phyloP scores from a whole-genome alignment of 306 rosid species.

The Lupinus albus region DNA sequence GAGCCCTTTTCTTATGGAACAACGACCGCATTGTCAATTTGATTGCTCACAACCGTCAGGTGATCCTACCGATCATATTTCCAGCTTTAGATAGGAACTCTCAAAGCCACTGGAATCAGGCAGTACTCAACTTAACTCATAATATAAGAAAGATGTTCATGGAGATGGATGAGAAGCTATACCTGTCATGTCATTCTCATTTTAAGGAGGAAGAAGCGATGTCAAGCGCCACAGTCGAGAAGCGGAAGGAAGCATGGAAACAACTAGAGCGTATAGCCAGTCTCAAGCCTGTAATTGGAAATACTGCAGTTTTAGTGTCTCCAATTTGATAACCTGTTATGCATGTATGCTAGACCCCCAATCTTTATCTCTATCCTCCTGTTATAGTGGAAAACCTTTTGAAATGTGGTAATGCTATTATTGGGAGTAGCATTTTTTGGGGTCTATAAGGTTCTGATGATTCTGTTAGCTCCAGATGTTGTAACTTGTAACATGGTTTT shows the following conservation, averaged over 20 bases:
- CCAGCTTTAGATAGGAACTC: conserved; percentile 82
- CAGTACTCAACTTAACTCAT: conserved; percentile 76
- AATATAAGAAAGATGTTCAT: conserved; percentile 81
- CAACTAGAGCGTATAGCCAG: conserved; percentile 72
- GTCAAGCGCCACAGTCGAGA: conserved; percentile 49
- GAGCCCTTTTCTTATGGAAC: conserved; percentile 96
- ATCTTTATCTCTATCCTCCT: conserved; percentile 37
- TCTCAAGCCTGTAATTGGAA: conserved; percentile 74
- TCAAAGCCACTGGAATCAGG: conserved; percentile 87
- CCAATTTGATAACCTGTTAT: conserved; percentile 50
- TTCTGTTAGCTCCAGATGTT: conserved; percentile 48
- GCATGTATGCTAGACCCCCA: conserved; percentile 41
- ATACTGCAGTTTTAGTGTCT: conserved; percentile 80
- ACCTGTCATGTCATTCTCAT: conserved; percentile 56
- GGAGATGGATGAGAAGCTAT: conserved; percentile 91
- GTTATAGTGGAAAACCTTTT: conserved; percentile 44
- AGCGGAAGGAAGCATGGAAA: conserved; percentile 80
- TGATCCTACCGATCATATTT: conserved; percentile 75
- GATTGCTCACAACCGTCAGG: conserved; percentile 81
- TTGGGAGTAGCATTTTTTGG: conserved; percentile 40
- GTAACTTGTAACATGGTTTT: conserved; percentile 54
- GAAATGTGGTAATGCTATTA: conserved; percentile 52
- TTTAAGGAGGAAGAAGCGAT: conserved; percentile 71
- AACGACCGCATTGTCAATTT: conserved; percentile 81
- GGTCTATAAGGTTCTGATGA: conserved; percentile 41